phyloP scores from a whole-genome alignment of 805 yeast species.

The Yamadazyma kitorensis region DNA sequence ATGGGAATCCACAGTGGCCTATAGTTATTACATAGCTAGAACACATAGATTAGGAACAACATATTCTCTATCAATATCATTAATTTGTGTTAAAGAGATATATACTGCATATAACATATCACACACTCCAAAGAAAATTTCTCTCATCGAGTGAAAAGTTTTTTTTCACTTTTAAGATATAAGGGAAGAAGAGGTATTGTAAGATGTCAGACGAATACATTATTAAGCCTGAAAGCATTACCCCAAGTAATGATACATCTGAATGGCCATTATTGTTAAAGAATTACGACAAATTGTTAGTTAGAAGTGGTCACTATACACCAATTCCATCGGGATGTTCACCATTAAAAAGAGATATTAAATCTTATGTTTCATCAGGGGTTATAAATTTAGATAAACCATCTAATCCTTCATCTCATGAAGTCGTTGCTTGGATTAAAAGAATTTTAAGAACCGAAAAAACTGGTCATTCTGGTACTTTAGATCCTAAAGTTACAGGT shows the following conservation, averaged over 20 bases:
- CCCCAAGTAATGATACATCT: conserved; percentile 80
- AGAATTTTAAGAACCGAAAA: conserved; percentile 93
- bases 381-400: conserved; percentile 97
- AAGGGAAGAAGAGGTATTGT: too few species aligned
- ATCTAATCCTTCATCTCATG: conserved; percentile 97
- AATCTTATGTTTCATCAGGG: conserved; percentile 88
- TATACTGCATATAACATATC: too few species aligned
- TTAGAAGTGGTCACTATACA: conserved; percentile 95
- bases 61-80: too few species aligned
- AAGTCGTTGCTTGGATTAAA: conserved; percentile 99
- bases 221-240: conserved; percentile 84
- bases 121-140: too few species aligned
- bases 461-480: conserved; percentile 98
- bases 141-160: too few species aligned
- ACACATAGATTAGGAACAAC: too few species aligned
- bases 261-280: conserved; percentile 95
- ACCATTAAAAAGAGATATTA: conserved; percentile 91
- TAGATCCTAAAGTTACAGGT: conserved; percentile 98
- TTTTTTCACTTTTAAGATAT: too few species aligned
- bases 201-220: conserved; percentile 65
- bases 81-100: too few species aligned
- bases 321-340: conserved; percentile 96
- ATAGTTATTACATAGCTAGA: too few species aligned
- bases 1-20: conserved; percentile 13
- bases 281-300: conserved; percentile 89